Conservation (phyloP, 805 yeast species). For the Blastobotrys robertii region DNA sequence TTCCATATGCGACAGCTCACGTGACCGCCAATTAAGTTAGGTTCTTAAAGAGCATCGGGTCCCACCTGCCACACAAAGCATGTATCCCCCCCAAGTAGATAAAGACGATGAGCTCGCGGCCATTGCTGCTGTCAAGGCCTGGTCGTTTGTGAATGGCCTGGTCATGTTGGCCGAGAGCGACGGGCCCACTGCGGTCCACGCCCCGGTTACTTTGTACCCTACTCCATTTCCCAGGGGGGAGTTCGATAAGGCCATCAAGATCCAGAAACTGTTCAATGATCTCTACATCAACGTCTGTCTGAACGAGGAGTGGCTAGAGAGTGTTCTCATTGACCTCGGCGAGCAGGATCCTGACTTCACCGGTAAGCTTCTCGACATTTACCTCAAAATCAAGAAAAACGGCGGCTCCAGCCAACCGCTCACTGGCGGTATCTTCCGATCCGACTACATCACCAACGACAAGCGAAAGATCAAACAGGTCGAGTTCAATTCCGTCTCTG, state of each 20-base stretch:
- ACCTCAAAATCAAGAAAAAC: slow-evolving; percentile 30
- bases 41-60: too few relatives aligned
- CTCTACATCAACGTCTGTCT: slow-evolving; percentile 57
- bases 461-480: slow-evolving; percentile 68
- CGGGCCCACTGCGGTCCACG: slow-evolving; percentile 40
- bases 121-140: slow-evolving; percentile 41
- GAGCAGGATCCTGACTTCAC: slow-evolving; percentile 67
- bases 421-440: slow-evolving; percentile 76
- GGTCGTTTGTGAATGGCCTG: slow-evolving; percentile 72
- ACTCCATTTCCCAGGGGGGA: slow-evolving; percentile 70
- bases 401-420: slow-evolving; percentile 48
- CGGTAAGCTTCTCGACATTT: slow-evolving; percentile 59
- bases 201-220: slow-evolving; percentile 88
- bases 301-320: slow-evolving; percentile 55
- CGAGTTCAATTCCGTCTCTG: slow-evolving; percentile 93
- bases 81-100: slow-evolving; percentile 13
- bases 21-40: too few relatives aligned
- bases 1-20: too few relatives aligned
- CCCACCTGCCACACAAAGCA: too few relatives aligned
- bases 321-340: slow-evolving; percentile 37
- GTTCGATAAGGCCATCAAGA: slow-evolving; percentile 54
- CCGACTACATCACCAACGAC: slow-evolving; percentile 62
- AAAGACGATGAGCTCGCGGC: slow-evolving; percentile 6
- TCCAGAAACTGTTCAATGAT: slow-evolving; percentile 62
- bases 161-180: slow-evolving; percentile 66